Base-by-base conservation (phyloP, 495 filamentous ascomycete species). In the Daldinia grandis region DNA sequence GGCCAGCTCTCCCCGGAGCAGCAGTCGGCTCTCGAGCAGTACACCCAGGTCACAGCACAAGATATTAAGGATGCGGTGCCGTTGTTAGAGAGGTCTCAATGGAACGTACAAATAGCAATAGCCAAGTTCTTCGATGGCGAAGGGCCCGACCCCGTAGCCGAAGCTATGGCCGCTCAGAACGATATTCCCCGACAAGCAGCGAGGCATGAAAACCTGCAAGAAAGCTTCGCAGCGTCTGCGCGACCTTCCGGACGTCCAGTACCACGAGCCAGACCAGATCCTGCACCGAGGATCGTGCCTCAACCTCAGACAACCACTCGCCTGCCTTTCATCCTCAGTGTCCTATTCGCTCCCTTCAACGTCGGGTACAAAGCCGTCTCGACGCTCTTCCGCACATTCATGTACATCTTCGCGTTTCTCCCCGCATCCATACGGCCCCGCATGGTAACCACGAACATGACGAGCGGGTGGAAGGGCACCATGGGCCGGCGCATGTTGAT, bases 81-180 rank as follows among this genome's bases (percentile, higher is more conserved):
- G 10, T 73, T 98, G 25, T 83, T 99, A 24, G 87, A 89, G 61
- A 84, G 93, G 58, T 96, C 93, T 35, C 89, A 98, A 81, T 99
- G 96, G 96, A 98, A 98, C 78, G 92, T 97, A 12, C 76, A 99
- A 91, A 96, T 98, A 68, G 95, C 95, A 33, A 92, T 99, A 56
- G 87, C 95, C 55, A 95, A 95, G 74, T 98, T 98, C 87, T 99
- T 98, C 76, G 95, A 98, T 77, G 95, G 96, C 56, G 96, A 98
- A 80, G 88, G 90, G 4, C 87, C 92, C 37, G 92, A 97, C 75
- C 90, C 88, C 5, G 82, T 95, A 5, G 92, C 92, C 69, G 92
- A 93, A 81, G 90, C 92, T 64, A 83, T 89, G 57, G 87, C 89
- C 37, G 85, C 89, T 28, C 81, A 89, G 38, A 75, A 83, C 47